These are phyloP conservation scores for Halophytophthora batemanensis DNA, from an alignment of 352 stramenopile species.

Conservation along the genomic window DNA sequence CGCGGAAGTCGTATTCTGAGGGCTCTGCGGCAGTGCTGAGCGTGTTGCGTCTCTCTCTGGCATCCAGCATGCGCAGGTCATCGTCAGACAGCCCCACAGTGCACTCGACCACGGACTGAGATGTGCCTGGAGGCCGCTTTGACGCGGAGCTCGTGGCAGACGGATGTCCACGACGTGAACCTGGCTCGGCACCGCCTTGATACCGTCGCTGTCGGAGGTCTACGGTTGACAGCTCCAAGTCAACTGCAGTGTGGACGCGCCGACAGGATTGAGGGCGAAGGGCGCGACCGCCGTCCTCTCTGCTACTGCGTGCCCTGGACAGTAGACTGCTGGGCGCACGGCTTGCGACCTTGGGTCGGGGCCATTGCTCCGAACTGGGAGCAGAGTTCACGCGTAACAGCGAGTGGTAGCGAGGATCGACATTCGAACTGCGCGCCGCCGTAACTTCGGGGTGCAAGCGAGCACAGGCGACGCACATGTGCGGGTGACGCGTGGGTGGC, in stretches of 20 bases:
- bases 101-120: no score
- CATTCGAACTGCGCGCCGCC: constrained; percentile 2
- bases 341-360: constrained; percentile 12
- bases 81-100: no score
- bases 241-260: not conserved
- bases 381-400: constrained; percentile 17
- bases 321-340: constrained; percentile 5
- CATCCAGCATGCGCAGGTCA: no score
- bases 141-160: not conserved
- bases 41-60: no score
- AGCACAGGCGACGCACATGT: constrained; percentile 21
- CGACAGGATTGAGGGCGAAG: not conserved
- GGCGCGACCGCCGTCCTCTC: constrained; percentile 4
- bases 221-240: constrained; percentile 9
- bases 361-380: constrained; percentile 2
- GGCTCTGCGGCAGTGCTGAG: no score
- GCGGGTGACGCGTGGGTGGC: constrained; percentile 14
- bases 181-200: constrained; percentile 9
- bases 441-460: constrained; percentile 13
- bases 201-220: constrained; percentile 11
- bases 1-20: no score
- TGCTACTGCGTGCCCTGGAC: no score
- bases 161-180: constrained; percentile 6
- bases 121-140: no score
- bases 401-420: constrained; percentile 6